A percentile compares a stretch with the other conserved stretches of the same genome.
Conservation (phyloP, 2,329 filamentous ascomycete species). For the Nemania serpens region DNA sequence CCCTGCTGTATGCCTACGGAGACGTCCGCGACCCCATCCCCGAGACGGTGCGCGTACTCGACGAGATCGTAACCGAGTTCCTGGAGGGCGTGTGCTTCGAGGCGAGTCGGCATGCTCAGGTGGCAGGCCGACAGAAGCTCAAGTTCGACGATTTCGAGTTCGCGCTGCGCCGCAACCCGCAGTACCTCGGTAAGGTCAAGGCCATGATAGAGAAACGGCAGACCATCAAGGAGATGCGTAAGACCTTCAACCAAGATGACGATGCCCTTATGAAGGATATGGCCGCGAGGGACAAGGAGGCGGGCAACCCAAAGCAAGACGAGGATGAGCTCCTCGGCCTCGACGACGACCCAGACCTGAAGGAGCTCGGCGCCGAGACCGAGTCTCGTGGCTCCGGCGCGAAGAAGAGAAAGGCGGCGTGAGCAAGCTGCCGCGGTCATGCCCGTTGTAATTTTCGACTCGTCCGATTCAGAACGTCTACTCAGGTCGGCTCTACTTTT, state of each 20-base stretch:
- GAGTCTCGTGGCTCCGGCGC: constrained; percentile 33
- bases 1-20: constrained; percentile 79
- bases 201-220: constrained; percentile 88
- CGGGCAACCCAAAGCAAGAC: constrained; percentile 29
- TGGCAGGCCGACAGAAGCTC: constrained; percentile 90
- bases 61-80: constrained; percentile 96
- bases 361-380: constrained; percentile 27
- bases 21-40: constrained; percentile 78
- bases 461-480: constrained; percentile 5
- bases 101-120: constrained; percentile 82
- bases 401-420: constrained; percentile 37
- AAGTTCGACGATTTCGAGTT: constrained; percentile 99
- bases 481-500: constrained; percentile 27
- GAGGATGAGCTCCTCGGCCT: constrained; percentile 45
- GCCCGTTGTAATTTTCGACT: neutral
- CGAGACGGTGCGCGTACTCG: constrained; percentile 82
- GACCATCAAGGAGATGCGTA: constrained; percentile 81
- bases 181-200: constrained; percentile 85
- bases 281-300: constrained; percentile 23
- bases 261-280: constrained; percentile 50
- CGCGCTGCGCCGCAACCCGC: constrained; percentile 81
- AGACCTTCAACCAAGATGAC: constrained; percentile 73
- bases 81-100: constrained; percentile 92
- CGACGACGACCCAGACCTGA: constrained; percentile 41
- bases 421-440: constrained; percentile 17